Percentiles rank a stretch among this genome's conserved stretches.
phyloP scores from a whole-genome alignment of 2,329 filamentous ascomycete species.

The Fusarium denticulatum region DNA sequence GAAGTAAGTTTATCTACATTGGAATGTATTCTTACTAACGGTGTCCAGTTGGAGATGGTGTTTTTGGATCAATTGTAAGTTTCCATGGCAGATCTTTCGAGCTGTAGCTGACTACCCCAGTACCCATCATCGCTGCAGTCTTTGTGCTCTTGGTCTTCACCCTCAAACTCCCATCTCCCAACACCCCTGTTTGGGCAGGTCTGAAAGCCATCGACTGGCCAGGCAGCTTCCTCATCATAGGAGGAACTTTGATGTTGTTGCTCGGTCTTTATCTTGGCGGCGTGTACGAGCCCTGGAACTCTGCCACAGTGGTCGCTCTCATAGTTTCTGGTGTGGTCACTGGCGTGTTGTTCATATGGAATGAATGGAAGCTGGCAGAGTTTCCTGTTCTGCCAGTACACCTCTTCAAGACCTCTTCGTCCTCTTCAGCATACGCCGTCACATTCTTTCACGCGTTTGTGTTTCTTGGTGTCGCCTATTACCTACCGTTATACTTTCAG shows the following conservation, averaged over 20 bases:
- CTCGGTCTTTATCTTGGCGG: constrained; percentile 77
- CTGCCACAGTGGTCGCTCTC: constrained; percentile 69
- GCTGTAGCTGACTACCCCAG: constrained; percentile 24
- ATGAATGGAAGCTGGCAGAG: constrained; percentile 70
- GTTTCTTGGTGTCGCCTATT: constrained; percentile 75
- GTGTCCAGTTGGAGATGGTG: constrained; percentile 55
- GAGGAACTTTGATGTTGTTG: constrained; percentile 74
- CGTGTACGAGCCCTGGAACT: constrained; percentile 68
- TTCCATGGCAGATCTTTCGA: rapidly evolving
- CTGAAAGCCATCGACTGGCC: constrained; percentile 69
- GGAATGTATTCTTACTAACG: background rate
- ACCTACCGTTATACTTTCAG: constrained; percentile 79
- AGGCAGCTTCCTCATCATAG: constrained; percentile 71
- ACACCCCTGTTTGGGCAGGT: constrained; percentile 69
- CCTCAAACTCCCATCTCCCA: constrained; percentile 73
- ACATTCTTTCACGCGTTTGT: constrained; percentile 61
- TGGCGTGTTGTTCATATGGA: constrained; percentile 63
- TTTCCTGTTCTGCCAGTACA: constrained; percentile 75
- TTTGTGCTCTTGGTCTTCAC: constrained; percentile 69
- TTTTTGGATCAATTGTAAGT: constrained; percentile 62
- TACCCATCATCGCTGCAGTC: constrained; percentile 63
- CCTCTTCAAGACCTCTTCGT: constrained; percentile 66
- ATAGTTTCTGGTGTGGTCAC: constrained; percentile 67
- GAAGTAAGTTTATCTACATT: constrained; percentile 49
- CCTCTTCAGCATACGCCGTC: constrained; percentile 63